These are phyloP conservation scores for Lactarius tabidus DNA, from an alignment of 768 basidiomycete species.

Conservation along the genomic window DNA sequence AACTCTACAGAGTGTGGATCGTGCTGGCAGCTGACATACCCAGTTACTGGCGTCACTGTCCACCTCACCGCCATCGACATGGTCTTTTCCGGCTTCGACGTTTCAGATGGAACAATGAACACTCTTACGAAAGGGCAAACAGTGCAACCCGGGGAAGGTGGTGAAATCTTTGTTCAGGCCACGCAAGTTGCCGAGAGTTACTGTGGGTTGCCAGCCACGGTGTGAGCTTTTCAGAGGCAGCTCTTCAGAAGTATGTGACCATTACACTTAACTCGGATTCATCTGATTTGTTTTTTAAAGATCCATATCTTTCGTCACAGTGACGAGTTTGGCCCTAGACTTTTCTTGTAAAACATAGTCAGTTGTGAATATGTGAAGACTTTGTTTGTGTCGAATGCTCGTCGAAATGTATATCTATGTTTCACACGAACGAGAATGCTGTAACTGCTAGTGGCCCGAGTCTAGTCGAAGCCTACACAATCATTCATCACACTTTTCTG, in stretches of 20 bases:
- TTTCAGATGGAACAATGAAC: conserved; percentile 54
- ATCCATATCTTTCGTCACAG: background rate
- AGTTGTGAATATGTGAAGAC: background rate
- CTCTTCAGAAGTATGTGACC: background rate
- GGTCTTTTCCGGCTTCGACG: conserved; percentile 39
- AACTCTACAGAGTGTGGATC: conserved; percentile 24
- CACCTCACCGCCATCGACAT: conserved; percentile 32
- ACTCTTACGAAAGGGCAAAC: conserved; percentile 38
- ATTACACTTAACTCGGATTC: background rate
- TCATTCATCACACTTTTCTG: background rate
- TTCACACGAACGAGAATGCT: background rate
- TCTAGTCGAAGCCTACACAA: background rate
- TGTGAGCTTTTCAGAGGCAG: background rate
- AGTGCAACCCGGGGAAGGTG: background rate
- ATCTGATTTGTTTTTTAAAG: background rate
- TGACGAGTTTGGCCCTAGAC: background rate
- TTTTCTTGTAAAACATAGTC: background rate
- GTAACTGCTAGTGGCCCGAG: background rate
- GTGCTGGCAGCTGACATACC: conserved; percentile 29
- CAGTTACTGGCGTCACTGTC: conserved; percentile 21
- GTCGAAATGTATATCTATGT: background rate
- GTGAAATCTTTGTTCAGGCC: background rate
- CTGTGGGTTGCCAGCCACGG: too few species aligned
- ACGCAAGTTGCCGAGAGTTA: background rate
- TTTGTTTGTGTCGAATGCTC: background rate